Percentiles rank a stretch among this genome's conserved stretches.
Conservation (phyloP, 345 rosid genomes). For the Brassica cretica region DNA sequence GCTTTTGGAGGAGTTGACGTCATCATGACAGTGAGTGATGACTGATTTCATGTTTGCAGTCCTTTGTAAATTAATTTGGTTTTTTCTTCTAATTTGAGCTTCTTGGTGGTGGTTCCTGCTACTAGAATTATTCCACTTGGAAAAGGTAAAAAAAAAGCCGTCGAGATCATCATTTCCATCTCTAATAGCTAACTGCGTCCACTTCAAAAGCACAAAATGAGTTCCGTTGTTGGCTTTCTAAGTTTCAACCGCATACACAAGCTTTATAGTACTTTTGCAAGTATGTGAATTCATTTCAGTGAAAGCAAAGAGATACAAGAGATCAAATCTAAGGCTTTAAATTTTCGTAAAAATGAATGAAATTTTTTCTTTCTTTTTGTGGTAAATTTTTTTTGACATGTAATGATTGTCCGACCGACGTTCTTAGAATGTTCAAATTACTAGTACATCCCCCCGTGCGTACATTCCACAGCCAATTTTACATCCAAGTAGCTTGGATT, state of each 20-base stretch:
- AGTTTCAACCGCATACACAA: conserved; percentile 8
- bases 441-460: neutral
- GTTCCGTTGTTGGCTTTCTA: conserved; percentile 24
- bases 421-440: neutral
- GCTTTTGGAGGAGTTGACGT: conserved; percentile 23
- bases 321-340: neutral
- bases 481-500: neutral
- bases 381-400: neutral
- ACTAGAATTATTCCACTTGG: conserved; percentile 34
- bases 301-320: neutral
- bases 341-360: no score
- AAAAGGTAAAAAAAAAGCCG: conserved; percentile 17
- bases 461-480: neutral
- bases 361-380: no score
- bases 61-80: conserved; percentile 10
- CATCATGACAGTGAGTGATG: conserved; percentile 36
- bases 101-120: conserved; percentile 36
- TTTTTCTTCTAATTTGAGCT: neutral
- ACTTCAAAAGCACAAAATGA: conserved; percentile 16
- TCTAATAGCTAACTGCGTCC: conserved; percentile 15
- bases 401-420: neutral
- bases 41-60: conserved; percentile 18
- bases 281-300: neutral
- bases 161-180: conserved; percentile 34
- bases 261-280: neutral